phyloP scores from a whole-genome alignment of 768 basidiomycete species.

The Psilocybe azurescens region DNA sequence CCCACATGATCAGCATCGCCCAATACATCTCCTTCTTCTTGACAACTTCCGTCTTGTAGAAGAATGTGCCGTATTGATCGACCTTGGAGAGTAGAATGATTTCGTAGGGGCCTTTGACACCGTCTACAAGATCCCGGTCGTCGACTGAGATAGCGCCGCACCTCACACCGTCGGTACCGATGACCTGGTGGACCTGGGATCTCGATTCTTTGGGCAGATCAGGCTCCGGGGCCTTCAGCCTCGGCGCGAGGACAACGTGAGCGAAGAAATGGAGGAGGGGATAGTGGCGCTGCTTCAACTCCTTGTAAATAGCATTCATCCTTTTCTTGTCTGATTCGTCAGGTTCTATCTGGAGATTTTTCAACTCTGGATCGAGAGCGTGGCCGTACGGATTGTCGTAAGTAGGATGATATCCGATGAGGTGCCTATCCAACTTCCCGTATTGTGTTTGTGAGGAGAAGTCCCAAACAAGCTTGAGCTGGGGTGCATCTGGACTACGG shows the following conservation, averaged over 20 bases:
- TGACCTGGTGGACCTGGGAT: not conserved
- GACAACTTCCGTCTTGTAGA: not conserved
- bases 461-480: conserved; percentile 1
- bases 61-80: not conserved
- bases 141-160: not conserved
- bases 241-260: not conserved
- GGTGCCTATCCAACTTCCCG: not conserved
- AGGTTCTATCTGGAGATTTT: not conserved
- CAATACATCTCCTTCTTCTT: not conserved
- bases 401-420: not conserved
- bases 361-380: not conserved
- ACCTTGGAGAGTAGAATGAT: conserved; percentile 2
- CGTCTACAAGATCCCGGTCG: not conserved
- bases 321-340: not conserved
- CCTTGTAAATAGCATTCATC: not conserved
- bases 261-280: conserved; percentile 1
- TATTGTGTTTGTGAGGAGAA: not conserved
- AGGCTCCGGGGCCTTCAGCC: not conserved
- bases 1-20: conserved; percentile 5
- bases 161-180: not conserved
- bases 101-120: not conserved
- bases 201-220: not conserved
- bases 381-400: not conserved
- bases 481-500: not conserved
- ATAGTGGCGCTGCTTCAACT: not conserved